phyloP scores from a whole-genome alignment of 1,139 yeast species.

The Chernovozyma sophiae-reginae region DNA sequence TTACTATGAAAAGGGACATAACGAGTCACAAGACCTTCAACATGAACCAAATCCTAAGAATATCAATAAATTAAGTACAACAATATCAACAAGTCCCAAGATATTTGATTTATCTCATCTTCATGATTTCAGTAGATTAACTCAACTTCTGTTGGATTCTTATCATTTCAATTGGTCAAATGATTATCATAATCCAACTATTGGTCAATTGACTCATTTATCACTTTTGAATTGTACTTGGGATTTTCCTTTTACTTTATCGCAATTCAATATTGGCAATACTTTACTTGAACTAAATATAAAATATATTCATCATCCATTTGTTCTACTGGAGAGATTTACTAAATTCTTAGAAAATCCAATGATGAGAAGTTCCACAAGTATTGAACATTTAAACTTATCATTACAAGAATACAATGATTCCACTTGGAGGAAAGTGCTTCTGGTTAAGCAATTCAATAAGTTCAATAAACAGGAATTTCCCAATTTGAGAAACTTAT shows the following conservation, averaged over 20 bases:
- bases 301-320: slow-evolving; percentile 28
- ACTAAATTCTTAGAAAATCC: slow-evolving; percentile 21
- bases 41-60: slow-evolving; percentile 13
- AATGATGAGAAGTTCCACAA: slow-evolving; percentile 4
- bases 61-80: slow-evolving; percentile 3
- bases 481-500: slow-evolving; percentile 18
- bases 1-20: slow-evolving; percentile 22
- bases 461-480: slow-evolving; percentile 15
- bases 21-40: slow-evolving; percentile 27
- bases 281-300: slow-evolving; percentile 21
- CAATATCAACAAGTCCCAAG: slow-evolving; percentile 4
- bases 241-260: slow-evolving; percentile 40
- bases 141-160: slow-evolving; percentile 20
- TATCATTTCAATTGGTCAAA: slow-evolving; percentile 35
- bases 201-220: slow-evolving; percentile 10
- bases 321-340: slow-evolving; percentile 37
- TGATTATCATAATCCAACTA: slow-evolving; percentile 6
- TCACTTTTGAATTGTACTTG: slow-evolving; percentile 36
- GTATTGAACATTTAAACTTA: background rate
- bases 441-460: slow-evolving; percentile 14
- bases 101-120: slow-evolving; percentile 18
- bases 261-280: slow-evolving; percentile 27
- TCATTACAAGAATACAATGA: slow-evolving; percentile 8
- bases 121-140: slow-evolving; percentile 18
- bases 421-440: slow-evolving; percentile 10